Base-by-base conservation (phyloP, 306 rosid genomes). In the Malus orientalis region DNA sequence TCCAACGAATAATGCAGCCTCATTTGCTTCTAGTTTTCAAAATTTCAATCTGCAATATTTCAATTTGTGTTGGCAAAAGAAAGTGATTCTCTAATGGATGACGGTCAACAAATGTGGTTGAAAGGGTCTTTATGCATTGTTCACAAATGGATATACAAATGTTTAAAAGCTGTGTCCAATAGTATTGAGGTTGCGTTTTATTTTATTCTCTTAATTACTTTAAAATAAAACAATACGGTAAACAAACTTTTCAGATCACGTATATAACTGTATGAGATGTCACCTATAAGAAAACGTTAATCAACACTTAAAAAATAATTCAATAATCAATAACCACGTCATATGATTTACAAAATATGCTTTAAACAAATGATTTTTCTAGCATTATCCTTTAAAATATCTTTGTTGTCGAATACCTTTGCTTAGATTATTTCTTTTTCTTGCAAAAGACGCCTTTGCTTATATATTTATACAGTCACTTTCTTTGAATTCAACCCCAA, bases 161-260 rank as follows among this genome's bases (percentile, higher is more conserved):
- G 4, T 63, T 63, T 16, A 30, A 63, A 63, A 3, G 40, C 0
- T 13, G 13, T 60, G 13, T 12, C 25, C 45, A 65, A 65, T 65
- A 8, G 9, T 8, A 8, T 2, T 11, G 69, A 65, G 44, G 23
- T 14, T 18, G 47, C 45, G 19, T 65, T 19, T 14, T 4, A 19
- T 18, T 36, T 15, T 63, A 7, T 30, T 15, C 23, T 20, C 20
- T 27, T 27, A 27, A 27, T 27, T 7, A 2, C 10, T 62, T 62
- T 4, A 59, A 62, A 25, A 36, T 36, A 36, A 36, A 6, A 38
- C 0, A 38, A 38, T 38, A 38, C 10, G 42, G 1, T 1, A 38
- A 0, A 7, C 0, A 0, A 38, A 38, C 10, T 38, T 8, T 38
- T 38, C 1, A 38, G 0, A 38, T 1, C 10, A 38, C 42, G 7